Conservation (phyloP, 2,329 filamentous ascomycete genomes). For the Zymoseptoria pseudotritici region DNA sequence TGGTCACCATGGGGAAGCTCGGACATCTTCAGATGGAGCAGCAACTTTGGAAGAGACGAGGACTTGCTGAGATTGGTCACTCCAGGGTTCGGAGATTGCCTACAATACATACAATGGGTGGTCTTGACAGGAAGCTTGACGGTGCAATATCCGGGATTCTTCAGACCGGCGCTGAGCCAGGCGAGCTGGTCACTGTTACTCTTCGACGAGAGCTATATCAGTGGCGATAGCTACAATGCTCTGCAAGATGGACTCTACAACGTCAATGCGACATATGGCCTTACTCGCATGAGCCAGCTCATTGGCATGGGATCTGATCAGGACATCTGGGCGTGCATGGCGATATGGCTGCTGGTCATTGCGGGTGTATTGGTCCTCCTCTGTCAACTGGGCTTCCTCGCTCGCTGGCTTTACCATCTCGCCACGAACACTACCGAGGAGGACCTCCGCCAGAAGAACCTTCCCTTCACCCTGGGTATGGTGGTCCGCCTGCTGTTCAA, state of each 20-base stretch:
- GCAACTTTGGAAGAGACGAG: slow-evolving; percentile 90
- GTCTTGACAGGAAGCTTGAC: slow-evolving; percentile 80
- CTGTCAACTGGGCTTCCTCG: slow-evolving; percentile 67
- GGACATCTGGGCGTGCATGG: slow-evolving; percentile 92
- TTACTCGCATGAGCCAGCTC: slow-evolving; percentile 71
- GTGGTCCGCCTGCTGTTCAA: slow-evolving; percentile 78
- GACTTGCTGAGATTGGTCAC: slow-evolving; percentile 88
- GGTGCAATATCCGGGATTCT: slow-evolving; percentile 86
- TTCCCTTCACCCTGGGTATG: slow-evolving; percentile 62
- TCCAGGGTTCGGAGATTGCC: slow-evolving; percentile 89
- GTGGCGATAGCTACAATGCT: slow-evolving; percentile 55
- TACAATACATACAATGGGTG: slow-evolving; percentile 94
- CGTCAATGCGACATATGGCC: slow-evolving; percentile 67
- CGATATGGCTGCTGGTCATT: slow-evolving; percentile 79
- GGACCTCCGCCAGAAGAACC: slow-evolving; percentile 82
- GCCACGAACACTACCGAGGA: slow-evolving; percentile 69
- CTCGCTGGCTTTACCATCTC: slow-evolving; percentile 67
- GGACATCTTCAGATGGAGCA: slow-evolving; percentile 92
- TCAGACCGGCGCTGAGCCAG: slow-evolving; percentile 83
- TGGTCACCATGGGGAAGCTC: slow-evolving; percentile 90
- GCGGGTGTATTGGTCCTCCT: slow-evolving; percentile 59
- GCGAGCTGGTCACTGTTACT: slow-evolving; percentile 82
- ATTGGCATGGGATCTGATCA: slow-evolving; percentile 67
- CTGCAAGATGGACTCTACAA: slow-evolving; percentile 81
- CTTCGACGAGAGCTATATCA: slow-evolving; percentile 87